Evolutionary conservation across 202 grass and related monocot genomes (phyloP), one percentile per base, ranked within the genome.

Genomic region (Digitaria exilis): DNA sequence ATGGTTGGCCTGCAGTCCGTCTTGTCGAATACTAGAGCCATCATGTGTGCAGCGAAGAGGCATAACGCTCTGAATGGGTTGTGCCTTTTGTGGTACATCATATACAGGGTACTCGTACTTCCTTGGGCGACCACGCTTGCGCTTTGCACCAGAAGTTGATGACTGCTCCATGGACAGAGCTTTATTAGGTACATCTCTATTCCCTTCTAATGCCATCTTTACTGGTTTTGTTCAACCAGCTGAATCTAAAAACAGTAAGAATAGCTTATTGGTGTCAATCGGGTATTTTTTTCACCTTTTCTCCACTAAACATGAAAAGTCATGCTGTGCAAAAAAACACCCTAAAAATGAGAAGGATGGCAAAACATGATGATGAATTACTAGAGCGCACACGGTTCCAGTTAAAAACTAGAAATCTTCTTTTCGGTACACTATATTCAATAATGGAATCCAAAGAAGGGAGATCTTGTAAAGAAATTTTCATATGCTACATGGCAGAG

Each of bases 61-160:
- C 46, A 75, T 68, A 45, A 46, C 11, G 17, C 84, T 90, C 42
- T 80, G 88, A 63, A 90, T 63, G 32, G 88, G 84, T 9, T 87
- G 75, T 80, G 45, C 80, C 75, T 78, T 90, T 22, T 84, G 80
- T 12, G 80, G 80, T 25, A 63, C 43, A 62, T 83, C 80, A 79
- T 75, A 52, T 68, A 25, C 24, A 29, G 52, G 48, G 16, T 84
- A 69, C 68, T 87, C 69, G 1, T 63, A 70, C 62, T 87, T 90
- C 61, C 84, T 83, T 63, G 88, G 88, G 37, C 88, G 84, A 41
- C 88, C 88, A 84, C 88, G 84, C 80, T 90, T 90, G 49, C 84
- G 84, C 46, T 90, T 87, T 31, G 55, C 54, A 80, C 69, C 75
- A 83, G 80, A 79, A 71, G 52, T n/a, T n/a, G n/a, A n/a, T n/a